Conservation (phyloP, 495 filamentous ascomycete genomes). For the Podospora anserina region DNA sequence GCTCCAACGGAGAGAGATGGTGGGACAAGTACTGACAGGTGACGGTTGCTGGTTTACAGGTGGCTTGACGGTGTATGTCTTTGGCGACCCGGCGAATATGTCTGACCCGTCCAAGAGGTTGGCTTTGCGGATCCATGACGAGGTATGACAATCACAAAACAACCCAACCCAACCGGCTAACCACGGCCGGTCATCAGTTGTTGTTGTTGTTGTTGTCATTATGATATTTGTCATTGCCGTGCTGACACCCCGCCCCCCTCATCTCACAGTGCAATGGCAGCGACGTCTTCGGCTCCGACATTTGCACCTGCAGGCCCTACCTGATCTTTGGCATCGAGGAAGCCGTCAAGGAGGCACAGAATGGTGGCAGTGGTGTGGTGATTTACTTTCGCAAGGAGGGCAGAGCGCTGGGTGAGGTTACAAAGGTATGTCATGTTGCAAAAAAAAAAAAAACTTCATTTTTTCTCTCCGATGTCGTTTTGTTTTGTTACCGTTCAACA, state of each 20-base stretch:
- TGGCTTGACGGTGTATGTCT: constrained; percentile 94
- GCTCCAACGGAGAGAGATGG: background rate
- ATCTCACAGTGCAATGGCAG: constrained; percentile 74
- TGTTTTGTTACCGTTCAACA: constrained; percentile 2
- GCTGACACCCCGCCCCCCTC: background rate
- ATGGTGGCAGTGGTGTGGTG: constrained; percentile 89
- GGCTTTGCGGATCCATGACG: constrained; percentile 91
- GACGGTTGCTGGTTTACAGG: constrained; percentile 44
- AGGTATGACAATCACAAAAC: constrained; percentile 41
- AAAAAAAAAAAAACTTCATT: background rate
- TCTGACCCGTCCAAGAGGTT: constrained; percentile 80
- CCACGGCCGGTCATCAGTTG: background rate
- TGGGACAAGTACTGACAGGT: background rate
- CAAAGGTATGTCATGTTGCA: constrained; percentile 59
- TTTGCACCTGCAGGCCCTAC: constrained; percentile 96
- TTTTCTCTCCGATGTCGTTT: background rate
- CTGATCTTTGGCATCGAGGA: constrained; percentile 96
- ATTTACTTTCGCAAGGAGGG: constrained; percentile 99
- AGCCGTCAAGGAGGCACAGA: constrained; percentile 93
- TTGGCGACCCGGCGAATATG: constrained; percentile 91
- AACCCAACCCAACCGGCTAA: background rate
- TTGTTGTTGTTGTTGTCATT: constrained; percentile 9
- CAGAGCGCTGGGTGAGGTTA: constrained; percentile 92
- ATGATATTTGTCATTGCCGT: constrained; percentile 2
- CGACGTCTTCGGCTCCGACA: constrained; percentile 98